Evolutionary conservation across 257 asterid genomes (phyloP).

Genomic region (Solanum rostratum): DNA sequence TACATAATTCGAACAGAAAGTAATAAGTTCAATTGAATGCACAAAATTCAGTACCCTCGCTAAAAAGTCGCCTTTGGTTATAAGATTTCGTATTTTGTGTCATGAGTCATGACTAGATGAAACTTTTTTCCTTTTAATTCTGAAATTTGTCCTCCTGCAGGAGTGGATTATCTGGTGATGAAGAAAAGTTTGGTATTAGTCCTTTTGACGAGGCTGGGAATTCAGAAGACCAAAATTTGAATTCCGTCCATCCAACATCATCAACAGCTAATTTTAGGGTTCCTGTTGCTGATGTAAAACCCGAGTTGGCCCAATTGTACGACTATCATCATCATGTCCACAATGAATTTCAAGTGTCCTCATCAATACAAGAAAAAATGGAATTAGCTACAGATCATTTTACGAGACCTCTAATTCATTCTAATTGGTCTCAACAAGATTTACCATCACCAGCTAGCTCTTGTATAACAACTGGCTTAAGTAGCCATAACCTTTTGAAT

Average conservation of each 20-base stretch:
- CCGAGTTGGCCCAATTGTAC: constrained; percentile 11
- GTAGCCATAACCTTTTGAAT: constrained; percentile 32
- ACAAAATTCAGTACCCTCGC: too few species aligned
- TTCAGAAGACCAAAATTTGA: constrained; percentile 53
- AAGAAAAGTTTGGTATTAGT: constrained; percentile 43
- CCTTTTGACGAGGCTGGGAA: constrained; percentile 38
- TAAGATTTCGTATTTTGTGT: neutral
- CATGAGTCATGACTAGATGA: neutral
- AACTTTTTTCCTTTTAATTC: neutral
- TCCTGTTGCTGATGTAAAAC: constrained; percentile 46
- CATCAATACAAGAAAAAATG: neutral
- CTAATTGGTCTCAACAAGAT: constrained; percentile 26
- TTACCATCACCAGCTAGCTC: constrained; percentile 46
- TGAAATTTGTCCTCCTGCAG: constrained; percentile 6
- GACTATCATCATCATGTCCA: neutral
- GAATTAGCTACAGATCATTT: neutral
- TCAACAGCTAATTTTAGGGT: constrained; percentile 18
- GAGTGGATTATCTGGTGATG: constrained; percentile 37
- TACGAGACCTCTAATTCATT: constrained; percentile 4
- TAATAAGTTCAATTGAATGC: neutral
- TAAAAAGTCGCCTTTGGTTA: neutral
- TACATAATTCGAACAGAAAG: neutral
- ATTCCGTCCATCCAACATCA: constrained; percentile 4
- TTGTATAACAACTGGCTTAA: constrained; percentile 37
- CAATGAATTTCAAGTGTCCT: neutral